Conservation (phyloP, 192 early-diverging fungal species). For the Dissophora globulifera region DNA sequence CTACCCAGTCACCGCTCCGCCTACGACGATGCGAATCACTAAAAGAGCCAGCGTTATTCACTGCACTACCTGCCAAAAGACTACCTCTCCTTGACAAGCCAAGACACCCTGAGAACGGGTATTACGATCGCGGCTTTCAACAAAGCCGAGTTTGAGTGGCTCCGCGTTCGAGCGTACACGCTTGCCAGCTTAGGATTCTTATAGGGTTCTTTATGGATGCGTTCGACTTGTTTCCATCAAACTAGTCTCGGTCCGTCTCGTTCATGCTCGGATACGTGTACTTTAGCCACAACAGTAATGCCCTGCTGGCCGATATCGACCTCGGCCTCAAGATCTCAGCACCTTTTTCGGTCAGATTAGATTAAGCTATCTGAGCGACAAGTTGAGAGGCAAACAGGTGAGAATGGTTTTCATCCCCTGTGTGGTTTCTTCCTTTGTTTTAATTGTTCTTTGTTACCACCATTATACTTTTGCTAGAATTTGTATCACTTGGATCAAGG, state of each 20-base stretch:
- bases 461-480: too few species aligned
- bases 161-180: conserved; percentile 75
- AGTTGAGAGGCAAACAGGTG: conserved; percentile 82
- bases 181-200: too few species aligned
- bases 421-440: background rate
- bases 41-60: too few species aligned
- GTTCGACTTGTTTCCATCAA: conserved; percentile 95
- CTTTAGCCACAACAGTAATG: conserved; percentile 41
- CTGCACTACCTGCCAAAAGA: too few species aligned
- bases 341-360: conserved; percentile 90
- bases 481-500: too few species aligned
- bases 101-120: too few species aligned
- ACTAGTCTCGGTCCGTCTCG: conserved; percentile 79
- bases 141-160: conserved; percentile 78
- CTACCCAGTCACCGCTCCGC: too few species aligned
- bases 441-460: conserved; percentile 3
- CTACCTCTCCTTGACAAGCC: too few species aligned
- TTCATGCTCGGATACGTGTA: conserved; percentile 84
- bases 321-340: conserved; percentile 85
- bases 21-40: too few species aligned
- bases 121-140: conserved; percentile 54
- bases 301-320: conserved; percentile 74
- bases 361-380: conserved; percentile 84
- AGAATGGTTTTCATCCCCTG: conserved; percentile 13
- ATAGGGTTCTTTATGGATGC: conserved; percentile 91